phyloP scores from a whole-genome alignment of 2,329 filamentous ascomycete species.

The Nannizziopsis arthrosporioides region DNA sequence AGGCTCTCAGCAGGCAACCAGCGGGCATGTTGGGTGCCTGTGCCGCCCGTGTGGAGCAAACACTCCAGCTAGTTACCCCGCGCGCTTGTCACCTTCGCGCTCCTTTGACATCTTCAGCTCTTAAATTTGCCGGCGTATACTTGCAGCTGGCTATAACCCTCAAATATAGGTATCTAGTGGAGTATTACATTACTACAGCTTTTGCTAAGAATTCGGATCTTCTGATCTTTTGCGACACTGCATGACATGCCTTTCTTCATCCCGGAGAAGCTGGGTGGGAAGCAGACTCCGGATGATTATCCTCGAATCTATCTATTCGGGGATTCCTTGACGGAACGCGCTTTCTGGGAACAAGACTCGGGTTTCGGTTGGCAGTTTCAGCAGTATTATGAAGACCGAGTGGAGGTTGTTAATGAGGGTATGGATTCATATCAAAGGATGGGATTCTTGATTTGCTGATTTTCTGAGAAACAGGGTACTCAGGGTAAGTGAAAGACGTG shows the following conservation, averaged over 20 bases:
- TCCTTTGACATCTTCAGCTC: neutral
- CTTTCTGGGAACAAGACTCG: constrained; percentile 12
- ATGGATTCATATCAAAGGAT: neutral
- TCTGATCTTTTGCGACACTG: too few relatives aligned
- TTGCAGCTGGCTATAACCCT: too few relatives aligned
- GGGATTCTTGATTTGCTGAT: neutral
- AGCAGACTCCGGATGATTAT: constrained; percentile 10
- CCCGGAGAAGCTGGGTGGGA: too few relatives aligned
- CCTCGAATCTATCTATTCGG: constrained; percentile 19
- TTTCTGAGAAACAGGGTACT: constrained; percentile 11
- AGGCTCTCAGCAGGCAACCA: too few relatives aligned
- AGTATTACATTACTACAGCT: too few relatives aligned
- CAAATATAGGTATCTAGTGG: too few relatives aligned
- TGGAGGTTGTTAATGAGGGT: constrained; percentile 18
- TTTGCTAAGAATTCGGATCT: too few relatives aligned
- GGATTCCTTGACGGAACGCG: constrained; percentile 17
- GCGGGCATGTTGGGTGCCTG: too few relatives aligned
- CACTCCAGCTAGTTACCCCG: too few relatives aligned
- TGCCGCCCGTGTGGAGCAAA: too few relatives aligned
- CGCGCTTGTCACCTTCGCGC: neutral
- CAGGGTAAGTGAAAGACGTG: constrained; percentile 13
- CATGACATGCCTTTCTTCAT: too few relatives aligned
- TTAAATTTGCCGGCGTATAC: too few relatives aligned
- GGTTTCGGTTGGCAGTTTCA: constrained; percentile 16
- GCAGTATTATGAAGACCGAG: constrained; percentile 17